These are phyloP conservation scores for Hymenotorrendiella dingleyae DNA, from an alignment of 2,329 filamentous ascomycete genomes.

Conservation along the genomic window DNA sequence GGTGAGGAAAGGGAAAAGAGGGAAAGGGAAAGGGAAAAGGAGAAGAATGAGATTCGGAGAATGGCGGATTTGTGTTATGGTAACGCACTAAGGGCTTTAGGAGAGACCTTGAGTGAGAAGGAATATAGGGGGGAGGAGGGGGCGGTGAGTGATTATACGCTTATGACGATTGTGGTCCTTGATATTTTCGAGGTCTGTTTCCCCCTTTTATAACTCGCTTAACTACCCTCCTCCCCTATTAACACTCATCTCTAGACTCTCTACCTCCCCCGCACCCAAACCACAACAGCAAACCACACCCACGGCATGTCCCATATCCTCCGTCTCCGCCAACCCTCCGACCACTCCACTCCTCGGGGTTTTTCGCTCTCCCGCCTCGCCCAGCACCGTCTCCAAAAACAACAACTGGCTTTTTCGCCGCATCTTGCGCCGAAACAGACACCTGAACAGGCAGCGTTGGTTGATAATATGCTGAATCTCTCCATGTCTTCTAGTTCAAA, in stretches of 20 bases:
- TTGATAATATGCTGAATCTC: too few species aligned
- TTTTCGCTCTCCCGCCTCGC: neutral
- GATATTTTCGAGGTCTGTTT: constrained; percentile 36
- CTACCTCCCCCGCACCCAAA: too few species aligned
- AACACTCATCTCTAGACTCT: too few species aligned
- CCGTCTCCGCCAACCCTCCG: neutral
- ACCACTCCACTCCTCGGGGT: neutral
- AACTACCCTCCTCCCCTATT: too few species aligned
- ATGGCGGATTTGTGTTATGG: constrained; percentile 34
- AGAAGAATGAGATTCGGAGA: neutral
- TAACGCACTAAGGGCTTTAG: constrained; percentile 31
- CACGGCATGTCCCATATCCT: constrained; percentile 4
- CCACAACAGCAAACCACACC: neutral
- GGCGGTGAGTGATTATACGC: constrained; percentile 34
- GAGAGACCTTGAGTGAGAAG: constrained; percentile 27
- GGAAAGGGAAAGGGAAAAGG: neutral
- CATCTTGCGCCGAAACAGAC: neutral
- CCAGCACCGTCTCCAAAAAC: constrained; percentile 2
- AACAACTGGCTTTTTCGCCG: constrained; percentile 1
- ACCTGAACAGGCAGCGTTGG: neutral
- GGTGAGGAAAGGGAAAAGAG: too few species aligned
- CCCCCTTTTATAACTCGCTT: too few species aligned
- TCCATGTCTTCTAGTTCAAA: too few species aligned
- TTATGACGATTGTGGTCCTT: constrained; percentile 37
- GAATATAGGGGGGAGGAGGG: too few species aligned